These are phyloP conservation scores for Cystofilobasidium macerans DNA, from an alignment of 768 basidiomycete species.

Conservation along the genomic window DNA sequence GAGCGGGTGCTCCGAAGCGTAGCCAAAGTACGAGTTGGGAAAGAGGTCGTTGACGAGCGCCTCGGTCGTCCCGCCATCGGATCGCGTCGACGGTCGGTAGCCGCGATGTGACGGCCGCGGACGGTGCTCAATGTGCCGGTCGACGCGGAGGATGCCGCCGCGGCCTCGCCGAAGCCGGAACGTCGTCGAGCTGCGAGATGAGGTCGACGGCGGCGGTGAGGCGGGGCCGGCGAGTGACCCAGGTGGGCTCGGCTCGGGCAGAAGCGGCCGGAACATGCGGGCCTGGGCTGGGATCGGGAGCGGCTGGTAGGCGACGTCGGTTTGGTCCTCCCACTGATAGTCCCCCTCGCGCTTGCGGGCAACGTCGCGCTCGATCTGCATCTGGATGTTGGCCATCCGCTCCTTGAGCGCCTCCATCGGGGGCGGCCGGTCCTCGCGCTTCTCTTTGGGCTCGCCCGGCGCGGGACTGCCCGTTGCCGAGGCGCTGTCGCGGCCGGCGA, in stretches of 20 bases:
- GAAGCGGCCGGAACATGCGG: slow-evolving; percentile 56
- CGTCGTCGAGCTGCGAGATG: slow-evolving; percentile 34
- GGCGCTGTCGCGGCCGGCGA: slow-evolving; percentile 16
- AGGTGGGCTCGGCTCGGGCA: slow-evolving; percentile 39
- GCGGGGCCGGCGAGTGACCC: not conserved
- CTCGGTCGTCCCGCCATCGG: slow-evolving; percentile 12
- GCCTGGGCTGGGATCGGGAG: slow-evolving; percentile 37
- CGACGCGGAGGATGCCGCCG: slow-evolving; percentile 64
- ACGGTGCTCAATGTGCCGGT: slow-evolving; percentile 46
- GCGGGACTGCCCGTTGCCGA: slow-evolving; percentile 11
- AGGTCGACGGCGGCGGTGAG: not conserved
- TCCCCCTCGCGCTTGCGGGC: slow-evolving; percentile 59
- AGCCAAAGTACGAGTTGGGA: slow-evolving; percentile 14
- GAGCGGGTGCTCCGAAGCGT: slow-evolving; percentile 5
- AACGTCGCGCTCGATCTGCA: slow-evolving; percentile 54
- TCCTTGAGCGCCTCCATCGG: slow-evolving; percentile 40
- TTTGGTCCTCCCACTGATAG: slow-evolving; percentile 71
- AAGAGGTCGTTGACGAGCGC: slow-evolving; percentile 17
- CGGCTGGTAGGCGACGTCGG: slow-evolving; percentile 72
- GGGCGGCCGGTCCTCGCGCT: slow-evolving; percentile 28
- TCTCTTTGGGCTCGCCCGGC: slow-evolving; percentile 33
- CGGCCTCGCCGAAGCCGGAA: slow-evolving; percentile 70
- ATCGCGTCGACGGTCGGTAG: slow-evolving; percentile 7
- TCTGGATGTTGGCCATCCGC: slow-evolving; percentile 51
- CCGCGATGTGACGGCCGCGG: not conserved